Base-by-base conservation (phyloP, 768 basidiomycete genomes). In the Tricholoma sp. region DNA sequence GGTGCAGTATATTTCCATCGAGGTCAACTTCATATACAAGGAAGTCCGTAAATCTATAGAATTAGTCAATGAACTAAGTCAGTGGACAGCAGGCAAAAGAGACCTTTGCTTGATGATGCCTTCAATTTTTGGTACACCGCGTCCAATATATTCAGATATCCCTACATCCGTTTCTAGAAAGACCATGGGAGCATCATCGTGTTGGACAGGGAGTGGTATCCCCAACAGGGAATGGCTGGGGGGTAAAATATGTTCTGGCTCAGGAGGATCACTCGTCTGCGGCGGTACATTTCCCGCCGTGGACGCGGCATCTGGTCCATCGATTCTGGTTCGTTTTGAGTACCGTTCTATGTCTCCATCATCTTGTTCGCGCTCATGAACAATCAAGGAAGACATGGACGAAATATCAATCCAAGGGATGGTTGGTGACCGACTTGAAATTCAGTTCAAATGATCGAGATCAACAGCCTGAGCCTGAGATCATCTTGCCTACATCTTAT, bases 101-200 rank as follows among this genome's bases (percentile, higher is more conserved):
- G 56, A 94, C 95, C 96, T 80, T 74, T 98, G 96, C 72, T 98
- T 98, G 70, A 98, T 98, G 65, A 98, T 96, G 4, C 92, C 96
- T 52, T 86, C 81, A 60, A 98, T 85, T 65, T 82, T 82, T 3
- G 85, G 79, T 20, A 89, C 80, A 57, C 82, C 82, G 10, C 76
- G 76, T 17, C 82, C 81, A 60, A 94, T 81, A 68, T 94, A 96
- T 67, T 92, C 87, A 4, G 90, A 88, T 41, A 98, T 95, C 2
- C 94, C 94, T 32, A 97, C 94, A 67, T 96, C 86, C 6, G 79
- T 76, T 68, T 97, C 94, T 59, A 84, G 66, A 53, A 85, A 84
- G 59, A 82, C 81, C 59, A 85, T 74, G 6, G 78, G 69, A 28
- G 78, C 79, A 54, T 78, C 78, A 32, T 80, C 74, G 29, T 75